A percentile compares a stretch with the other conserved stretches of the same genome.
Evolutionary conservation across 1,284 basidiomycete species (phyloP).

Genomic region (Cryptococcus floricola): DNA sequence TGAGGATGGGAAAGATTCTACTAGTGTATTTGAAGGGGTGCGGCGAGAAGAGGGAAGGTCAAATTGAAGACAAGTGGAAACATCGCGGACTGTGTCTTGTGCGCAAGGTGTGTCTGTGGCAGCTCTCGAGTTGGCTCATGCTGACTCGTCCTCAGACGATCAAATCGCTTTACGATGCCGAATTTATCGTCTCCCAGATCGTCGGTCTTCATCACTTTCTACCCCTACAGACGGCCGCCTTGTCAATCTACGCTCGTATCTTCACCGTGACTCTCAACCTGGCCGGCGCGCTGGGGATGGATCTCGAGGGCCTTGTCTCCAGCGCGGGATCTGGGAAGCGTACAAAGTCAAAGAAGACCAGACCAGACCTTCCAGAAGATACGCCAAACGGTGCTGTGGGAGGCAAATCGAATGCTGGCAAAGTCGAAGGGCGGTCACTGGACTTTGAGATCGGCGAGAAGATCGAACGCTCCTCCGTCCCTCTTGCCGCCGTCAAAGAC

Average conservation of each 20-base stretch:
- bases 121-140: background rate
- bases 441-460: conserved; percentile 12
- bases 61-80: background rate
- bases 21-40: conserved; percentile 1
- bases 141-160: conserved; percentile 4
- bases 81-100: conserved; percentile 2
- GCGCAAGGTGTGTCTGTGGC: conserved; percentile 4
- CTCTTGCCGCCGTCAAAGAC: background rate
- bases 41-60: background rate
- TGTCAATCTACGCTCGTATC: conserved; percentile 33
- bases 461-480: conserved; percentile 4
- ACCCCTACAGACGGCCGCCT: conserved; percentile 33
- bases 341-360: background rate
- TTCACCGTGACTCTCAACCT: conserved; percentile 23
- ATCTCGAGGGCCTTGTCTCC: background rate
- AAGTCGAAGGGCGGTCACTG: background rate
- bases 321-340: background rate
- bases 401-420: background rate
- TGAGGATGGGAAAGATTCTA: conserved; percentile 14
- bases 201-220: conserved; percentile 30
- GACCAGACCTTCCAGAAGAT: background rate
- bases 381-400: background rate
- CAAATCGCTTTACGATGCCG: conserved; percentile 6
- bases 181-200: conserved; percentile 53
- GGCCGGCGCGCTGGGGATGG: conserved; percentile 1